These are phyloP conservation scores for Starmerella asiatica DNA, from an alignment of 805 yeast genomes.

Conservation along the genomic window DNA sequence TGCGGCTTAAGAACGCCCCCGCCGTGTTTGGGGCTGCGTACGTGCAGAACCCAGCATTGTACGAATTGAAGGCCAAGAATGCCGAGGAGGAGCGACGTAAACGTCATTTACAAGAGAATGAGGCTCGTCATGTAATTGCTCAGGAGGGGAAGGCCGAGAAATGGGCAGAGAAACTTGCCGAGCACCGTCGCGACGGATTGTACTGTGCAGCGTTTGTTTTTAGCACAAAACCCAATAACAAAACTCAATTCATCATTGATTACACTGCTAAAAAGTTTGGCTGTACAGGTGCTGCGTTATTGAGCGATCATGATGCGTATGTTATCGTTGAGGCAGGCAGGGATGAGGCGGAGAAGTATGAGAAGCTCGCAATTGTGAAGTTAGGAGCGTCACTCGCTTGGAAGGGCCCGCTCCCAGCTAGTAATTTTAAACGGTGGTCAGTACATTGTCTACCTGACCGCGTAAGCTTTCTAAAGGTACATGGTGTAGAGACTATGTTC, in stretches of 20 bases:
- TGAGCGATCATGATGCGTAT: constrained; percentile 33
- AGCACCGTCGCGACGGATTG: constrained; percentile 39
- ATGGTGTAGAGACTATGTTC: constrained; percentile 7
- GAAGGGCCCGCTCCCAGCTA: constrained; percentile 50
- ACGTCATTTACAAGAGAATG: constrained; percentile 49
- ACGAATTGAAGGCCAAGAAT: constrained; percentile 54
- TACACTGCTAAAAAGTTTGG: constrained; percentile 63
- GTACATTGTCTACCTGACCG: constrained; percentile 27
- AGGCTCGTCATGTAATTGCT: constrained; percentile 44
- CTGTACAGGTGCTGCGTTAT: constrained; percentile 43
- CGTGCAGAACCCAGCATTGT: constrained; percentile 74
- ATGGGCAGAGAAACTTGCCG: constrained; percentile 32
- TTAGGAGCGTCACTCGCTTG: constrained; percentile 29
- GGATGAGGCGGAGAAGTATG: constrained; percentile 47
- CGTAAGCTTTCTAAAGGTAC: constrained; percentile 1
- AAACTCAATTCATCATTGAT: constrained; percentile 61
- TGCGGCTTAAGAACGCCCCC: constrained; percentile 73
- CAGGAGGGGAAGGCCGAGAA: constrained; percentile 44
- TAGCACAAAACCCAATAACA: constrained; percentile 42
- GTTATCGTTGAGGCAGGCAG: constrained; percentile 66
- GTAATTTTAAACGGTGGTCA: constrained; percentile 58
- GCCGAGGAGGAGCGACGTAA: constrained; percentile 52
- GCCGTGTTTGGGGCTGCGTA: constrained; percentile 74
- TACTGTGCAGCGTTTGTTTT: constrained; percentile 48
- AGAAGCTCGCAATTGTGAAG: constrained; percentile 40